phyloP scores from a whole-genome alignment of 1,284 basidiomycete genomes.

The Apiotrichum domesticum region DNA sequence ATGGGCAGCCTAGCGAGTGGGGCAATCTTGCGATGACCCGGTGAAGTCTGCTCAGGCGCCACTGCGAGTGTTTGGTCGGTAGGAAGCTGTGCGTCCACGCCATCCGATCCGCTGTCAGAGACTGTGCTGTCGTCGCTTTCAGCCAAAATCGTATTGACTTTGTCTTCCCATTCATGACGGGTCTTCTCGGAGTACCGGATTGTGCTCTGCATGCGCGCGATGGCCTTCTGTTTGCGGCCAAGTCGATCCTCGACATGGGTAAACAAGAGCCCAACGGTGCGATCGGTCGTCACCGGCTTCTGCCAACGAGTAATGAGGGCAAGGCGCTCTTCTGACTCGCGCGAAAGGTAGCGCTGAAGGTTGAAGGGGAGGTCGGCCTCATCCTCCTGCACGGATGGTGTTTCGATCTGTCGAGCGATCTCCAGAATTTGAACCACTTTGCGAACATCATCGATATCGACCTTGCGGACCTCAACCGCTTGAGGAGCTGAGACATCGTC shows the following conservation, averaged over 20 bases:
- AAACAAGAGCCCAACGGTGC: conserved; percentile 71
- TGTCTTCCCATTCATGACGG: conserved; percentile 93
- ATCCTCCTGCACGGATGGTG: conserved; percentile 85
- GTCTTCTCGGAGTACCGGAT: conserved; percentile 97
- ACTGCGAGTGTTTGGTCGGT: neutral
- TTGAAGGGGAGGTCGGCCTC: conserved; percentile 85
- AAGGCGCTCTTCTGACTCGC: conserved; percentile 75
- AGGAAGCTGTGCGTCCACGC: neutral
- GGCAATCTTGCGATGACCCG: conserved; percentile 37
- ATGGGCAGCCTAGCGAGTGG: conserved; percentile 40
- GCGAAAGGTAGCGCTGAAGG: conserved; percentile 81
- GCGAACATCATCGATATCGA: conserved; percentile 68
- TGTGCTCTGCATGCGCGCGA: conserved; percentile 95
- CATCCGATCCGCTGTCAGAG: conserved; percentile 36
- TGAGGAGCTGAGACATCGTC: conserved; percentile 45
- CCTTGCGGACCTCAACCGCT: conserved; percentile 69
- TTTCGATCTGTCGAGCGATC: conserved; percentile 72
- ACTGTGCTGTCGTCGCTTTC: conserved; percentile 53
- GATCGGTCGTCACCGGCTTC: conserved; percentile 75
- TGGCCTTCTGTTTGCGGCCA: conserved; percentile 87
- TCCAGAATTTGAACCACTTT: conserved; percentile 78
- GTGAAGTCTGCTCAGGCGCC: conserved; percentile 24
- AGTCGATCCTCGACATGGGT: conserved; percentile 83
- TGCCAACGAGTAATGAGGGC: conserved; percentile 74
- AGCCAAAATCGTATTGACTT: conserved; percentile 62